Conservation (phyloP, 108 stramenopile genomes). For the Skeletonema potamos region DNA sequence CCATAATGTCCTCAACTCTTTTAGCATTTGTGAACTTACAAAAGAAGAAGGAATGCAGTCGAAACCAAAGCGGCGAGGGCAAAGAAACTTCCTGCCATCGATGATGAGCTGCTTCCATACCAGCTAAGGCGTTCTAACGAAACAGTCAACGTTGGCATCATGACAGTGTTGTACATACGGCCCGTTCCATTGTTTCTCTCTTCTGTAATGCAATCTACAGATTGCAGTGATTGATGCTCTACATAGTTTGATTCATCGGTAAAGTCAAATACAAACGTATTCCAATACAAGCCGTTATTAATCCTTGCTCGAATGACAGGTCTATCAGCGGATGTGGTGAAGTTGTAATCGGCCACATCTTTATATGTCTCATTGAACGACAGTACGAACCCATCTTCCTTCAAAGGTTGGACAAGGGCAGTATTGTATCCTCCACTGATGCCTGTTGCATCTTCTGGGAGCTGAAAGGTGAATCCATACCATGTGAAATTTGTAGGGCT, state of each 20-base stretch:
- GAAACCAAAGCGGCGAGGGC: neutral
- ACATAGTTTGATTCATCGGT: neutral
- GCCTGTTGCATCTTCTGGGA: neutral
- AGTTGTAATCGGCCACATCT: neutral
- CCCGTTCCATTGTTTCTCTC: neutral
- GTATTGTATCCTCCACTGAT: neutral
- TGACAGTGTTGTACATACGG: neutral
- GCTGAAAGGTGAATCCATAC: neutral
- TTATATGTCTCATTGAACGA: neutral
- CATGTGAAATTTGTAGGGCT: neutral
- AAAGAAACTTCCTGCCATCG: neutral
- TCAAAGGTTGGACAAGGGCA: neutral
- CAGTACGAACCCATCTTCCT: neutral
- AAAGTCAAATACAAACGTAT: neutral
- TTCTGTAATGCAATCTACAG: neutral
- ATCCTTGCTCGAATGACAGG: neutral
- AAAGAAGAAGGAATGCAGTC: neutral
- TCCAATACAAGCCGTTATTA: neutral
- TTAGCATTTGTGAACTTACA: neutral
- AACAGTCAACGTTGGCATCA: neutral
- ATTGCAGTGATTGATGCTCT: neutral
- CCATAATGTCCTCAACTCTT: too few species aligned
- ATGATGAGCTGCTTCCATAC: neutral
- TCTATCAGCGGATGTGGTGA: neutral
- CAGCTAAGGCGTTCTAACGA: neutral